Evolutionary conservation across 495 filamentous ascomycete genomes (phyloP).

Genomic region (Parmelia sp.): DNA sequence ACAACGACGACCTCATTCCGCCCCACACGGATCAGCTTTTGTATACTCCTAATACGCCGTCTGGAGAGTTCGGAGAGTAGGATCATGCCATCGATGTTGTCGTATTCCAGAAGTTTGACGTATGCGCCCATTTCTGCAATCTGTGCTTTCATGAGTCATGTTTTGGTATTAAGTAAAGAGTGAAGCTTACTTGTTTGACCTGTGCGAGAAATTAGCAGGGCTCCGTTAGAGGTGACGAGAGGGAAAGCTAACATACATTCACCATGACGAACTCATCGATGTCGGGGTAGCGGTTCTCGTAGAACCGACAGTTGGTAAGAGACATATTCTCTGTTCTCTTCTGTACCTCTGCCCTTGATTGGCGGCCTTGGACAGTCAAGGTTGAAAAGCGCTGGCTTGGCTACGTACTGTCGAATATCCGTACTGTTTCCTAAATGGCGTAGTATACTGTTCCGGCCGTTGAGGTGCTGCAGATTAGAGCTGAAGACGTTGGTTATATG

Average conservation of each 20-base stretch:
- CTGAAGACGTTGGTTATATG: neutral
- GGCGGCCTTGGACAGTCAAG: neutral
- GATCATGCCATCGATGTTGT: slow-evolving; percentile 99
- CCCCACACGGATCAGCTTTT: slow-evolving; percentile 96
- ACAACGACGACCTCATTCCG: slow-evolving; percentile 98
- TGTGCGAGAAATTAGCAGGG: slow-evolving; percentile 13
- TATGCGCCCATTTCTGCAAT: slow-evolving; percentile 99
- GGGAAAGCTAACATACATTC: slow-evolving; percentile 45
- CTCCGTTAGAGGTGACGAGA: neutral
- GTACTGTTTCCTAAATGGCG: neutral
- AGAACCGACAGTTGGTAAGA: slow-evolving; percentile 96
- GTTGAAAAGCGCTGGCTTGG: neutral
- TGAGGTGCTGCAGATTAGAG: neutral
- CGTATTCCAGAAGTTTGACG: slow-evolving; percentile 98
- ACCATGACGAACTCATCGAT: slow-evolving; percentile 99
- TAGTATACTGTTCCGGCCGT: neutral
- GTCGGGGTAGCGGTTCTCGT: slow-evolving; percentile 97
- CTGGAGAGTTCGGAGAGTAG: slow-evolving; percentile 91
- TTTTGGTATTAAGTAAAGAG: slow-evolving; percentile 12
- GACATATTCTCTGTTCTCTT: slow-evolving; percentile 57
- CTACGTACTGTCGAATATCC: neutral
- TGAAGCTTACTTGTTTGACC: slow-evolving; percentile 67
- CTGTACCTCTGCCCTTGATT: neutral
- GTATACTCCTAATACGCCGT: slow-evolving; percentile 94
- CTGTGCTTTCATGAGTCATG: slow-evolving; percentile 40